Conservation (phyloP, 1,139 yeast species). For the Casaregolazyma lundiana region DNA sequence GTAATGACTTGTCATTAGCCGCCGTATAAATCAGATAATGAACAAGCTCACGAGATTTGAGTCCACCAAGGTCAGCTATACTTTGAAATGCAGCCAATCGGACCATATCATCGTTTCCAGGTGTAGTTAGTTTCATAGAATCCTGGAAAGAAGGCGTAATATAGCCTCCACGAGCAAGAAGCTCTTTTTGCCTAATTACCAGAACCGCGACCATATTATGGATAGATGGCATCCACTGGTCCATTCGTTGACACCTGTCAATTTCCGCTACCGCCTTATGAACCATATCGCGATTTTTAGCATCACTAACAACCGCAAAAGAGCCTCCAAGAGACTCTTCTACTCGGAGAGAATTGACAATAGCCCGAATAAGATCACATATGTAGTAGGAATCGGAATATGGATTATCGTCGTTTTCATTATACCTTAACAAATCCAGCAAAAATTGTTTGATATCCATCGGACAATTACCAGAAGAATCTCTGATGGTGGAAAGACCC, state of each 20-base stretch:
- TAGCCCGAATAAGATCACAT: slow-evolving; percentile 51
- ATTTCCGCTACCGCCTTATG: slow-evolving; percentile 54
- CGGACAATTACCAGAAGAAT: slow-evolving; percentile 67
- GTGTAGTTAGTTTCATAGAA: slow-evolving; percentile 46
- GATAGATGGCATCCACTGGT: slow-evolving; percentile 80
- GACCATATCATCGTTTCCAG: slow-evolving; percentile 43
- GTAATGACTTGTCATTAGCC: slow-evolving; percentile 52
- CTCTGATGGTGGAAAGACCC: slow-evolving; percentile 57
- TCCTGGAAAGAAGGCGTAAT: slow-evolving; percentile 50
- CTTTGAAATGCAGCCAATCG: slow-evolving; percentile 69
- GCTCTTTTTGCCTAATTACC: slow-evolving; percentile 55
- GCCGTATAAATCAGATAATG: slow-evolving; percentile 58
- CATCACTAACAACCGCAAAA: slow-evolving; percentile 9
- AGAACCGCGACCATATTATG: slow-evolving; percentile 54
- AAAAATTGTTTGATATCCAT: slow-evolving; percentile 55
- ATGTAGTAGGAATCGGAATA: slow-evolving; percentile 73
- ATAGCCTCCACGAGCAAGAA: slow-evolving; percentile 56
- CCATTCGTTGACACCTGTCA: slow-evolving; percentile 71
- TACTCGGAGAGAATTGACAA: slow-evolving; percentile 44
- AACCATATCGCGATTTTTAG: slow-evolving; percentile 31
- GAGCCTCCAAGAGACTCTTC: slow-evolving; percentile 12
- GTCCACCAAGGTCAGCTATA: slow-evolving; percentile 67
- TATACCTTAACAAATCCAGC: slow-evolving; percentile 69
- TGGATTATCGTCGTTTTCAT: slow-evolving; percentile 77
- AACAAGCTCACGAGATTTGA: slow-evolving; percentile 57